phyloP scores from a whole-genome alignment of 352 stramenopile genomes.

The Globisporangium barbulae region DNA sequence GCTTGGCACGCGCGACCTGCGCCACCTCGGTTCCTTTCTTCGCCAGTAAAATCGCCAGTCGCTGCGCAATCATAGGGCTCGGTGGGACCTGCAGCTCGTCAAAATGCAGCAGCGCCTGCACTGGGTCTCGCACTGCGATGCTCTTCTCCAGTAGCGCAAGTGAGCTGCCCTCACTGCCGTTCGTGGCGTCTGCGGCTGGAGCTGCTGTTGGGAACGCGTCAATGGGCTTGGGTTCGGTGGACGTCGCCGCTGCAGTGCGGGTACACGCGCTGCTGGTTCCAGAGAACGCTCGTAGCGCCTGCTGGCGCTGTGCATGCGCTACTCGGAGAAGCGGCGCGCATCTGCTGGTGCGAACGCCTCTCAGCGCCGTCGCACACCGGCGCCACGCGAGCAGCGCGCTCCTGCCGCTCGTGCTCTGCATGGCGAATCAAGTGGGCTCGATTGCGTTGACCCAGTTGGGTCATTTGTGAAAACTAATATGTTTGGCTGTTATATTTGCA shows the following conservation, averaged over 20 bases:
- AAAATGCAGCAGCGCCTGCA: constrained; percentile 44
- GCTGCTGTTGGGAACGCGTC: not conserved
- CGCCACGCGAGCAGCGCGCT: not conserved
- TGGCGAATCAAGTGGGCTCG: not conserved
- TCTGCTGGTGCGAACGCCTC: not conserved
- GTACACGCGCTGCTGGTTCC: not conserved
- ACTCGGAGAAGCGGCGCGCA: not conserved
- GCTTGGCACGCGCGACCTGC: constrained; percentile 24
- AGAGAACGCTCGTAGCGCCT: not conserved
- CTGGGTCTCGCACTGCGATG: constrained; percentile 27
- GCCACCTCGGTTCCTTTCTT: constrained; percentile 38
- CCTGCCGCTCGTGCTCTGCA: constrained; percentile 1
- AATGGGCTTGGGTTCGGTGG: not conserved
- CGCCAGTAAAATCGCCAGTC: constrained; percentile 58
- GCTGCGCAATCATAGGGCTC: constrained; percentile 37
- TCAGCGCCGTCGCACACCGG: not conserved
- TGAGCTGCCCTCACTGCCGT: not conserved
- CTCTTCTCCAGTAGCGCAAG: constrained; percentile 30
- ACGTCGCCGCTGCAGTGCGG: not conserved
- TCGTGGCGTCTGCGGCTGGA: not conserved
- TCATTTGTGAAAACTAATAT: not conserved
- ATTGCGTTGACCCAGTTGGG: not conserved
- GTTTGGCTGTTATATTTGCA: not conserved
- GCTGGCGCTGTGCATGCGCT: not conserved
- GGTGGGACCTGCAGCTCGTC: constrained; percentile 36